phyloP scores from a whole-genome alignment of 2,329 filamentous ascomycete species.

The Pseudocercospora pini-densiflorae region DNA sequence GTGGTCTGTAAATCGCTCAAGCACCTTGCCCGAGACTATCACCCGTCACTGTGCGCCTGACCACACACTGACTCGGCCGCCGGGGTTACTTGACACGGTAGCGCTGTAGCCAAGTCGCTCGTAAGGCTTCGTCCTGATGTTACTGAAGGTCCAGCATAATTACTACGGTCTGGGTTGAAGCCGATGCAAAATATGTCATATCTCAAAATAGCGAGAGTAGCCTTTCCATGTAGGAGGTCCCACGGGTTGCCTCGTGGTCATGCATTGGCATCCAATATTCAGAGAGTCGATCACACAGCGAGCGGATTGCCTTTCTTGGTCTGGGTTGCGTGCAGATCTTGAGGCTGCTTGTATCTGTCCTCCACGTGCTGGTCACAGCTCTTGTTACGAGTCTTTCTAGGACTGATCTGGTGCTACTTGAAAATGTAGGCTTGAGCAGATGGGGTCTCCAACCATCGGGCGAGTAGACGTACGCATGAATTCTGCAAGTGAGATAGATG shows the following conservation, averaged over 20 bases:
- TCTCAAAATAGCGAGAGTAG: not conserved
- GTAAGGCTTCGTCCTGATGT: too few relatives aligned
- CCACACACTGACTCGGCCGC: too few relatives aligned
- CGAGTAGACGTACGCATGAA: not conserved
- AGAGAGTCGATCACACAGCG: not conserved
- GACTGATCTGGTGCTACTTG: too few relatives aligned
- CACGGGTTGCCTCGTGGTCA: not conserved
- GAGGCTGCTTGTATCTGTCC: not conserved
- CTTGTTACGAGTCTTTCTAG: not conserved
- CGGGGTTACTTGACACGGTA: too few relatives aligned
- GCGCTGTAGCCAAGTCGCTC: too few relatives aligned
- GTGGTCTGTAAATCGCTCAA: too few relatives aligned
- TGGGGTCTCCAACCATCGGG: too few relatives aligned
- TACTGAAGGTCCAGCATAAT: too few relatives aligned
- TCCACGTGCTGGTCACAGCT: not conserved
- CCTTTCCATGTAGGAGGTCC: not conserved
- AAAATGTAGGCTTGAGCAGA: too few relatives aligned
- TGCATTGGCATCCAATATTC: not conserved
- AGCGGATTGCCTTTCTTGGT: slow-evolving; percentile 1
- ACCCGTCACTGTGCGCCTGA: too few relatives aligned
- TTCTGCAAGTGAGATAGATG: not conserved
- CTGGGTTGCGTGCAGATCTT: slow-evolving; percentile 2
- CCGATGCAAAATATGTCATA: not conserved
- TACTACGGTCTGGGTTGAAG: too few relatives aligned
- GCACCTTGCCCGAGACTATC: too few relatives aligned